These are phyloP conservation scores for Aspergillus latus DNA, from an alignment of 2,329 filamentous ascomycete species.

Conservation along the genomic window DNA sequence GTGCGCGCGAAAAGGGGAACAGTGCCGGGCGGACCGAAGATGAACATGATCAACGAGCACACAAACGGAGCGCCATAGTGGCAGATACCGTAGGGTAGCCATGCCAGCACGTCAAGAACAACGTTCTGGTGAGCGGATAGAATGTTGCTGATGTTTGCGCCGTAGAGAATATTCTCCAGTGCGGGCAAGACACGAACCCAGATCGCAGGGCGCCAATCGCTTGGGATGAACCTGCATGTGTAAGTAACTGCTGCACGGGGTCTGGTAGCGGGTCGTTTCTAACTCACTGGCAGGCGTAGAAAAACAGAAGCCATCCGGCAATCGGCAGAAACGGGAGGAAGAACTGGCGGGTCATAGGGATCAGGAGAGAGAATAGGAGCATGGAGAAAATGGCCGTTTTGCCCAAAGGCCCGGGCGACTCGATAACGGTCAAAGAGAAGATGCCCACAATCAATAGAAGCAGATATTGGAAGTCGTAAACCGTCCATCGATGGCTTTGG, in stretches of 20 bases:
- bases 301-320: slow-evolving; percentile 83
- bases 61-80: slow-evolving; percentile 86
- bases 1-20: slow-evolving; percentile 79
- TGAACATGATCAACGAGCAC: slow-evolving; percentile 75
- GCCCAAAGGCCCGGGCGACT: slow-evolving; percentile 70
- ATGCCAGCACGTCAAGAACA: slow-evolving; percentile 81
- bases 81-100: slow-evolving; percentile 88
- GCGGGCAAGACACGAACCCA: slow-evolving; percentile 94
- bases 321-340: slow-evolving; percentile 84
- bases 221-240: slow-evolving; percentile 74
- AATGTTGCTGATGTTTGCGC: slow-evolving; percentile 93
- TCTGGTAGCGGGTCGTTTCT: neutral
- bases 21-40: slow-evolving; percentile 84
- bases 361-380: slow-evolving; percentile 68
- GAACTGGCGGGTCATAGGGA: slow-evolving; percentile 87
- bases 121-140: slow-evolving; percentile 85
- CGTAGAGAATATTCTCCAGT: slow-evolving; percentile 94
- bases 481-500: slow-evolving; percentile 74
- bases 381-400: slow-evolving; percentile 72
- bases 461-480: slow-evolving; percentile 82
- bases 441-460: slow-evolving; percentile 71
- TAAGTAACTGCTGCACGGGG: neutral
- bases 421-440: slow-evolving; percentile 81
- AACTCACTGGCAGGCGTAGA: slow-evolving; percentile 88
- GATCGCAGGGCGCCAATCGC: slow-evolving; percentile 85